A percentile compares a stretch with the other conserved stretches of the same genome.
Evolutionary conservation across 2,329 filamentous ascomycete genomes (phyloP).

Genomic region (Fusarium pininemorale): DNA sequence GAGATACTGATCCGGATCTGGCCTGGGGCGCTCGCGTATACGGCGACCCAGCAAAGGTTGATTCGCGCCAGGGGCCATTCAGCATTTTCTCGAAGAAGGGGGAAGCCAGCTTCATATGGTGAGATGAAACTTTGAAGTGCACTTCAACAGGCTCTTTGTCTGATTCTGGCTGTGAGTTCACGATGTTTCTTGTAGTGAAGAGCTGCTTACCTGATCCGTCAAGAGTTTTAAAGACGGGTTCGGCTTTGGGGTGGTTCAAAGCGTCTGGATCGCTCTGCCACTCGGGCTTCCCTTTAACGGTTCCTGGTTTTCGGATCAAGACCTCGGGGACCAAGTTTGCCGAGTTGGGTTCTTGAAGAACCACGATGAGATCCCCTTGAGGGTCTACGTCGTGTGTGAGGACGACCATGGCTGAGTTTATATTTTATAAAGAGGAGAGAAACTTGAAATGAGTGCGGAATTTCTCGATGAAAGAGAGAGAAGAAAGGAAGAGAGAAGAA

Average conservation of each 20-base stretch:
- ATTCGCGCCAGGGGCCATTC: background rate
- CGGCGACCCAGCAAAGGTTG: background rate
- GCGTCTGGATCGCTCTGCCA: background rate
- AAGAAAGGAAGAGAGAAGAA: background rate
- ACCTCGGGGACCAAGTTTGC: rapidly evolving
- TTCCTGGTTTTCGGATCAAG: background rate
- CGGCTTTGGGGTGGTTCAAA: background rate
- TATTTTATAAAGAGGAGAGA: background rate
- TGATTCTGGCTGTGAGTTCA: background rate
- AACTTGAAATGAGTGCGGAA: background rate
- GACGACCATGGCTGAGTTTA: background rate
- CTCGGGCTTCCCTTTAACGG: background rate
- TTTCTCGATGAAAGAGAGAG: background rate
- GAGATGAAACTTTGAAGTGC: background rate
- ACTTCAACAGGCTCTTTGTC: background rate
- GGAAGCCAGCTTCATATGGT: background rate
- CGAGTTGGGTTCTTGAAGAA: background rate
- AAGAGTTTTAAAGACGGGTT: background rate
- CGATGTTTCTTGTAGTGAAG: background rate
- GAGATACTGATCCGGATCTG: background rate
- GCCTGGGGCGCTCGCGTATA: background rate
- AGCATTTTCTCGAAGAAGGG: background rate
- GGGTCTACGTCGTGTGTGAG: background rate
- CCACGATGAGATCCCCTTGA: background rate
- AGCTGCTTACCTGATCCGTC: background rate